phyloP scores from a whole-genome alignment of 1,284 basidiomycete species.

The Pterulicium gracile region DNA sequence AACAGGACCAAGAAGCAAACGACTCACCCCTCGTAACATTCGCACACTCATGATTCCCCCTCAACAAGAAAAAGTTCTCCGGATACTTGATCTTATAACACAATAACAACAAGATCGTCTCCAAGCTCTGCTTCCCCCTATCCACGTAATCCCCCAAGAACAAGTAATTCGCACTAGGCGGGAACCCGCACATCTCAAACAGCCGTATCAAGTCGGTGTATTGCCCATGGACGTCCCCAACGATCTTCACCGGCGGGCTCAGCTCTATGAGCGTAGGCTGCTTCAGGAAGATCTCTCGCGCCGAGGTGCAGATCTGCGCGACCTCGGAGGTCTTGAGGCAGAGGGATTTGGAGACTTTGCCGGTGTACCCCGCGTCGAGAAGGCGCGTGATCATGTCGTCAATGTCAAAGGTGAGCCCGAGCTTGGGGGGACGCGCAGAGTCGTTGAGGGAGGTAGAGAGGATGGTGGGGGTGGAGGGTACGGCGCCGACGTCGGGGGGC shows the following conservation, averaged over 20 bases:
- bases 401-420: slow-evolving; percentile 74
- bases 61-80: slow-evolving; percentile 97
- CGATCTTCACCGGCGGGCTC: slow-evolving; percentile 97
- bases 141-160: slow-evolving; percentile 99
- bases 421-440: slow-evolving; percentile 34
- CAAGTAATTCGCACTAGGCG: slow-evolving; percentile 94
- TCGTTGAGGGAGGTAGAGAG: slow-evolving; percentile 42
- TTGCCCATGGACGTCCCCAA: slow-evolving; percentile 98
- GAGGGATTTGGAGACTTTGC: slow-evolving; percentile 95
- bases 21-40: slow-evolving; percentile 89
- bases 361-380: slow-evolving; percentile 94
- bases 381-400: slow-evolving; percentile 98
- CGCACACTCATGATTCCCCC: slow-evolving; percentile 99
- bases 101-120: slow-evolving; percentile 92
- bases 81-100: slow-evolving; percentile 99
- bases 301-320: slow-evolving; percentile 90
- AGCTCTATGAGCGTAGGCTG: slow-evolving; percentile 98
- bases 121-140: slow-evolving; percentile 95
- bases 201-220: slow-evolving; percentile 97
- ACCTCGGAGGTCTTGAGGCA: slow-evolving; percentile 98
- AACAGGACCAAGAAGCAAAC: not conserved
- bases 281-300: slow-evolving; percentile 91
- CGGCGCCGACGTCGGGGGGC: slow-evolving; percentile 74
- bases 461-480: slow-evolving; percentile 62
- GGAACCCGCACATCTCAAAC: slow-evolving; percentile 99